Evolutionary conservation across 2,329 filamentous ascomycete species (phyloP).

Genomic region (Pseudodiploospora longispora): DNA sequence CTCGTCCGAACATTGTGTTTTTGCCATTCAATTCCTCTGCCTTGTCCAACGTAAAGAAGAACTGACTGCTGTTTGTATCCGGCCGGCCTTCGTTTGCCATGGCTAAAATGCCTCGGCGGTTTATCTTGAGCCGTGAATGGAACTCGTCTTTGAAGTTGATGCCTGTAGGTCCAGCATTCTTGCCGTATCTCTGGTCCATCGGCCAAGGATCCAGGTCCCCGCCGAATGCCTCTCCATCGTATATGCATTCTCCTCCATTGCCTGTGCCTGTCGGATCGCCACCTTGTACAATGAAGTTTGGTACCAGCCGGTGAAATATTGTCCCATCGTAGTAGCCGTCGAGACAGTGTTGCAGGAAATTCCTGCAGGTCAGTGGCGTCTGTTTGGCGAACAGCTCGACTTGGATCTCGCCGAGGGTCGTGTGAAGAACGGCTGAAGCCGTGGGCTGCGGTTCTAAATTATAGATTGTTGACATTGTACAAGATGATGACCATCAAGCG

Average conservation of each 20-base stretch:
- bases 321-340: conserved; percentile 94
- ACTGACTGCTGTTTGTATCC: conserved; percentile 87
- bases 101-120: conserved; percentile 79
- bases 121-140: conserved; percentile 87
- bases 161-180: conserved; percentile 51
- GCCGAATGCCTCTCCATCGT: conserved; percentile 71
- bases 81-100: conserved; percentile 83
- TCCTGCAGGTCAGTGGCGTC: conserved; percentile 81
- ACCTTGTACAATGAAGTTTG: conserved; percentile 88
- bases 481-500: background rate
- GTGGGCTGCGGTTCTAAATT: conserved; percentile 93
- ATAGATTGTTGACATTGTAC: conserved; percentile 75
- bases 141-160: conserved; percentile 75
- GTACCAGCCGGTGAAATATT: conserved; percentile 86
- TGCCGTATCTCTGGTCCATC: conserved; percentile 55
- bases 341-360: conserved; percentile 90
- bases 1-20: conserved; percentile 88
- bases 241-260: conserved; percentile 85
- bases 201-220: conserved; percentile 66
- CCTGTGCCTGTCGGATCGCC: conserved; percentile 92
- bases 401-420: conserved; percentile 78
- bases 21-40: conserved; percentile 78
- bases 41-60: conserved; percentile 88
- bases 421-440: conserved; percentile 83
- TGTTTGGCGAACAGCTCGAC: conserved; percentile 95